phyloP scores from a whole-genome alignment of 75 land plant genomes.

The Cupressus sempervirens region DNA sequence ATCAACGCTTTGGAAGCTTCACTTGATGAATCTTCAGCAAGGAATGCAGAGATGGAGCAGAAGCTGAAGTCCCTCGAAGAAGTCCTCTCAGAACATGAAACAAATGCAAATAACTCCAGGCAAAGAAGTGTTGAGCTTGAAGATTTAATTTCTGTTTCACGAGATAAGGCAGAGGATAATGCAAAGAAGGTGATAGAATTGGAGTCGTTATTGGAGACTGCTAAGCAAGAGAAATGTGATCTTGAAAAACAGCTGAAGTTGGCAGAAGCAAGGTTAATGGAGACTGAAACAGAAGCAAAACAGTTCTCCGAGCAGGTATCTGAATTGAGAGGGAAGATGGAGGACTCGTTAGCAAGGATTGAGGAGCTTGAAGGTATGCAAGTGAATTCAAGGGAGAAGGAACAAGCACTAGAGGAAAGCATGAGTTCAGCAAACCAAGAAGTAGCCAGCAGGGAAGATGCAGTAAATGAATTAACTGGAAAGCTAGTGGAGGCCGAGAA shows the following conservation, averaged over 20 bases:
- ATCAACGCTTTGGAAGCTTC: conserved; percentile 23
- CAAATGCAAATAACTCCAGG: conserved; percentile 21
- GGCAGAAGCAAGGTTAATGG: conserved; percentile 32
- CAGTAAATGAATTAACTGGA: background rate
- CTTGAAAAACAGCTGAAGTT: conserved; percentile 43
- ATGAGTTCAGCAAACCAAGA: background rate
- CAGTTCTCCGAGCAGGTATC: background rate
- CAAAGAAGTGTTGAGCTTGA: conserved; percentile 50
- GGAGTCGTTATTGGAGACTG: conserved; percentile 39
- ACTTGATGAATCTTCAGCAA: conserved; percentile 13
- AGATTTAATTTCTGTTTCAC: conserved; percentile 36
- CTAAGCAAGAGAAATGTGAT: conserved; percentile 33
- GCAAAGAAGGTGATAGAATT: conserved; percentile 37
- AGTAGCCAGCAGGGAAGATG: background rate
- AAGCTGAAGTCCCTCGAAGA: conserved; percentile 30
- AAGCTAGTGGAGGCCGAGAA: background rate
- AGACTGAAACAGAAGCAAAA: conserved; percentile 25
- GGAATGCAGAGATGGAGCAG: conserved; percentile 35
- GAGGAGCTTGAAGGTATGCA: background rate
- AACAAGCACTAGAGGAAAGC: conserved; percentile 10
- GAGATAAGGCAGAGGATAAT: conserved; percentile 37
- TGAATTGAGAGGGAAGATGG: background rate
- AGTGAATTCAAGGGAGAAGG: conserved; percentile 1
- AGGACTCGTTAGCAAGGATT: background rate
- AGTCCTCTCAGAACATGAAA: conserved; percentile 46